These are phyloP conservation scores for Scheffersomyces parashehatae DNA, from an alignment of 1,139 yeast species.

Conservation along the genomic window DNA sequence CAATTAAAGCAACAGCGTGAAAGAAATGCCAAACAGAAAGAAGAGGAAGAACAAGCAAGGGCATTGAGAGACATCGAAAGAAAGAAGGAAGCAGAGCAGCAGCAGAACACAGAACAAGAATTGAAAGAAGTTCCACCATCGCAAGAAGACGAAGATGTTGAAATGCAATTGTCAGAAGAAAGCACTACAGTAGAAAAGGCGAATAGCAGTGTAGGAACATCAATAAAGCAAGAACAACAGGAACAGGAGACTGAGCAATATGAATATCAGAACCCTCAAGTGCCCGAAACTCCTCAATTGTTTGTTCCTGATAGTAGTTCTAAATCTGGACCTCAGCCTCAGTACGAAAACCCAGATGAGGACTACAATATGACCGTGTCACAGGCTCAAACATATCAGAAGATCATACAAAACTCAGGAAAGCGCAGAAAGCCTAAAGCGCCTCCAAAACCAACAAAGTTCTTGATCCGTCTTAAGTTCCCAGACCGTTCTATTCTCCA, in stretches of 20 bases:
- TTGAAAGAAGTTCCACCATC: not conserved
- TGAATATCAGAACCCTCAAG: not conserved
- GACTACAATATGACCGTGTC: slow-evolving; percentile 53
- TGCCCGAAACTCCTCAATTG: slow-evolving; percentile 19
- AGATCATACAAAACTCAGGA: slow-evolving; percentile 41
- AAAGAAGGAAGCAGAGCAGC: slow-evolving; percentile 2
- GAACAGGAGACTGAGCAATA: not conserved
- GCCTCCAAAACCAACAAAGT: slow-evolving; percentile 25
- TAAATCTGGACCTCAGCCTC: slow-evolving; percentile 2
- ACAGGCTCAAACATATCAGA: slow-evolving; percentile 56
- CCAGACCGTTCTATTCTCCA: slow-evolving; percentile 57
- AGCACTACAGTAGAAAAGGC: not conserved
- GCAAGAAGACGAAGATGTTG: not conserved
- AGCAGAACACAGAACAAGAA: not conserved
- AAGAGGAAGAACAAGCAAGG: slow-evolving; percentile 7
- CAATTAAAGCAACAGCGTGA: slow-evolving; percentile 21
- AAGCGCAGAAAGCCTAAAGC: slow-evolving; percentile 26
- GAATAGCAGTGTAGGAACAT: not conserved
- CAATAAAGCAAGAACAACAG: not conserved
- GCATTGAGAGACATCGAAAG: slow-evolving; percentile 1
- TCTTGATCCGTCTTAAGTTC: slow-evolving; percentile 49
- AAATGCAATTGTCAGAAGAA: not conserved
- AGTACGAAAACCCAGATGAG: slow-evolving; percentile 45
- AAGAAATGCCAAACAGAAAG: slow-evolving; percentile 7
- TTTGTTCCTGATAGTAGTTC: slow-evolving; percentile 19